Evolutionary conservation across 345 rosid species (phyloP).

Genomic region (Brassica cretica): DNA sequence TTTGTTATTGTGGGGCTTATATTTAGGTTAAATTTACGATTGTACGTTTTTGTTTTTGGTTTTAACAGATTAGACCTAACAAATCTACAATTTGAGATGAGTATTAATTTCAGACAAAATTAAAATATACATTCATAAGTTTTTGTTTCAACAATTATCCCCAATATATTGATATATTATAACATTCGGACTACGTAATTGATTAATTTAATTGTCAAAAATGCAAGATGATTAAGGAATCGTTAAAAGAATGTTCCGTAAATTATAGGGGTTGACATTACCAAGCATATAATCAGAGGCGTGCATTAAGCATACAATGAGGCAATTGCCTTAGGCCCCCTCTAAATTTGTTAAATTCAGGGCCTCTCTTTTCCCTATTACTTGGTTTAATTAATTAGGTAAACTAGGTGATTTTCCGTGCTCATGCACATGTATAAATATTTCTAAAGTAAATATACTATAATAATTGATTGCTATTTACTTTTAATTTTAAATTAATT

Average conservation of each 20-base stretch:
- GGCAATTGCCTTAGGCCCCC: too few relatives aligned
- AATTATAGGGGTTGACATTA: constrained; percentile 34
- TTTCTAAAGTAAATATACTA: too few relatives aligned
- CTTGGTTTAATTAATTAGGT: too few relatives aligned
- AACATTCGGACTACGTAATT: background rate
- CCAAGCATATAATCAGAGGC: background rate
- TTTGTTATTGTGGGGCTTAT: background rate
- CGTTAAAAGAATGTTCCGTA: constrained; percentile 7
- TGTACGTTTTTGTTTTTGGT: background rate
- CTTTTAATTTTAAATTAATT: too few relatives aligned
- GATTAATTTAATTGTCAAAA: background rate
- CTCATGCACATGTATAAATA: too few relatives aligned
- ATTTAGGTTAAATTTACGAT: background rate
- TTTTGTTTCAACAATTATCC: background rate
- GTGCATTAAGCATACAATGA: too few relatives aligned
- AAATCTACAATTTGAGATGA: background rate
- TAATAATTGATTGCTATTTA: too few relatives aligned
- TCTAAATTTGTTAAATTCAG: too few relatives aligned
- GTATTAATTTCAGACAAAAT: background rate
- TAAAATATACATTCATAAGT: background rate
- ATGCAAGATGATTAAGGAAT: background rate
- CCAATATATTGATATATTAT: background rate
- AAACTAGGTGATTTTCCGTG: too few relatives aligned
- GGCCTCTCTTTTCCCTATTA: too few relatives aligned
- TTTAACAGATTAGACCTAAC: background rate